Percentiles rank a stretch among this genome's conserved stretches.
Conservation (phyloP, 495 filamentous ascomycete genomes). For the Penicillium bialowiezense region DNA sequence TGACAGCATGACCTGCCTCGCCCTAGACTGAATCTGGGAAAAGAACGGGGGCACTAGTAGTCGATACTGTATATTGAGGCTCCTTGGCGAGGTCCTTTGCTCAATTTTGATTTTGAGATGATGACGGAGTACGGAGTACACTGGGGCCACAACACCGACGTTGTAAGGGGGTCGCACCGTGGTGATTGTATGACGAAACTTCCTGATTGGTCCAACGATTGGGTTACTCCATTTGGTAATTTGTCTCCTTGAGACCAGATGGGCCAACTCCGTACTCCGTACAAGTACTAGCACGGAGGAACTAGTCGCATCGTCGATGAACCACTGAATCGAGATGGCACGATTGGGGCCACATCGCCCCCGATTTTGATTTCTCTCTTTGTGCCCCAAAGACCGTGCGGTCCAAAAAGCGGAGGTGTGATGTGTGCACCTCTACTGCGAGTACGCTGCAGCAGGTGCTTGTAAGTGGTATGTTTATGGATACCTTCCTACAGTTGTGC, state of each 20-base stretch:
- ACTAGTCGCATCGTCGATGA: neutral
- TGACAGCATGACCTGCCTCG: neutral
- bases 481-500: neutral
- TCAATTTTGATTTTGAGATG: neutral
- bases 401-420: slow-evolving; percentile 9
- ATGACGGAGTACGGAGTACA: neutral
- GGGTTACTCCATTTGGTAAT: too few species aligned
- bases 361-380: too few species aligned
- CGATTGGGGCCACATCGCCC: too few species aligned
- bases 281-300: neutral
- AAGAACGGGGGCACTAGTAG: slow-evolving; percentile 2
- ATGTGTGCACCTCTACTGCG: neutral
- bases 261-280: too few species aligned
- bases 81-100: neutral
- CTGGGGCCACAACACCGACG: neutral
- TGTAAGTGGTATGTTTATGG: too few species aligned
- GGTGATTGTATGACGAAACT: neutral
- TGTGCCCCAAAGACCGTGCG: neutral
- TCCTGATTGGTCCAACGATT: neutral
- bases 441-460: too few species aligned
- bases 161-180: neutral
- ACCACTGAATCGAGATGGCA: neutral
- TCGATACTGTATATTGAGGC: slow-evolving; percentile 5
- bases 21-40: slow-evolving; percentile 4
- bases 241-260: too few species aligned